Percentiles rank a stretch among this genome's conserved stretches.
Evolutionary conservation across 2,329 filamentous ascomycete genomes (phyloP).

Genomic region (Hypoxylon sp.): DNA sequence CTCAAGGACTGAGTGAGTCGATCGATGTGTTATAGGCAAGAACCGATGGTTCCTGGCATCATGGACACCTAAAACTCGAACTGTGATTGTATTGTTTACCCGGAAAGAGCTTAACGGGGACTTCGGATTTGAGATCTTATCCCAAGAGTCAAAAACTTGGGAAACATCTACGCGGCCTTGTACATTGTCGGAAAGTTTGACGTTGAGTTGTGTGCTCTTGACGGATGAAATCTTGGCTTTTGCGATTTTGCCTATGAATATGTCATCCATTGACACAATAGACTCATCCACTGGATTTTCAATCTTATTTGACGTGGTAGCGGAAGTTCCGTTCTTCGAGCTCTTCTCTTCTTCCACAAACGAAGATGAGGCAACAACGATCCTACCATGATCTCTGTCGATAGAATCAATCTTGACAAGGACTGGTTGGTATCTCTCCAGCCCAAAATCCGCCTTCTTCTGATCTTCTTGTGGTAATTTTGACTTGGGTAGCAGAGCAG

Average conservation of each 20-base stretch:
- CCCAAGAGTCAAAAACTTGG: constrained; percentile 89
- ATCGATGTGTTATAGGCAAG: constrained; percentile 89
- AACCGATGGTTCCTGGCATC: constrained; percentile 93
- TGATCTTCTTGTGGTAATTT: constrained; percentile 80
- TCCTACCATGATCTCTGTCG: constrained; percentile 78
- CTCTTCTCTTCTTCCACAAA: constrained; percentile 62
- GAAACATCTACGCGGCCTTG: constrained; percentile 95
- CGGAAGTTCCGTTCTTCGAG: constrained; percentile 54
- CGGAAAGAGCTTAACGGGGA: constrained; percentile 82
- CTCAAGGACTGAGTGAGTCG: constrained; percentile 86
- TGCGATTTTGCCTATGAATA: constrained; percentile 78
- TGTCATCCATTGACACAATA: constrained; percentile 77
- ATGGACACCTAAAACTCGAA: constrained; percentile 87
- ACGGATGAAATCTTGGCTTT: constrained; percentile 86
- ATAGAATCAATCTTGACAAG: constrained; percentile 79
- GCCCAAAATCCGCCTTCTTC: constrained; percentile 79
- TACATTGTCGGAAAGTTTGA: constrained; percentile 86
- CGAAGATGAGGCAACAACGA: constrained; percentile 68
- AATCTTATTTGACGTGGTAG: constrained; percentile 58
- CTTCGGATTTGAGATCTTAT: constrained; percentile 87
- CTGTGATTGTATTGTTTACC: constrained; percentile 77
- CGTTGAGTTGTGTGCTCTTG: constrained; percentile 93
- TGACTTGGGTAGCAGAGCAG: constrained; percentile 83
- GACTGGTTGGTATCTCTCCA: constrained; percentile 83
- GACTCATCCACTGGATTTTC: constrained; percentile 72